Evolutionary conservation across 805 yeast genomes (phyloP).

Genomic region (Starmerella stellata): DNA sequence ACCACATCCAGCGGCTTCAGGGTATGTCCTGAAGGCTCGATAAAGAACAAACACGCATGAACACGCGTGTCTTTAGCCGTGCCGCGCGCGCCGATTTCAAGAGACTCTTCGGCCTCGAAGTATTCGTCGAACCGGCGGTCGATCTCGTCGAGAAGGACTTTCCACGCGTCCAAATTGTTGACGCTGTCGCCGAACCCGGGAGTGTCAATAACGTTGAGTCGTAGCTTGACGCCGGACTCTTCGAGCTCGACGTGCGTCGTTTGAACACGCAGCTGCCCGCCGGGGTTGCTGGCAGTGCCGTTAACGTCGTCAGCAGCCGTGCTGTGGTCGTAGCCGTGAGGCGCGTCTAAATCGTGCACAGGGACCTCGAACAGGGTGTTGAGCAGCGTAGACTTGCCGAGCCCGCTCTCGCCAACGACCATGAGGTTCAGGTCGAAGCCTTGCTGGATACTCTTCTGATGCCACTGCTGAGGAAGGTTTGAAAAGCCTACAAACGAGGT

Average conservation of each 20-base stretch:
- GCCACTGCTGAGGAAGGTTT: conserved; percentile 97
- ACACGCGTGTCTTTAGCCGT: conserved; percentile 51
- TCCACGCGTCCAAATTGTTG: conserved; percentile 66
- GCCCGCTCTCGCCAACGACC: conserved; percentile 70
- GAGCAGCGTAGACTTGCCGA: conserved; percentile 83
- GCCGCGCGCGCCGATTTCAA: conserved; percentile 39
- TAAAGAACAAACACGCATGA: conserved; percentile 83
- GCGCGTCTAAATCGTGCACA: conserved; percentile 30
- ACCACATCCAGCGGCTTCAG: conserved; percentile 75
- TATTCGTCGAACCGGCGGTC: conserved; percentile 70
- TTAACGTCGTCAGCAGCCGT: conserved; percentile 31
- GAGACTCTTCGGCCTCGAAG: conserved; percentile 74
- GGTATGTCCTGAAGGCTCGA: conserved; percentile 94
- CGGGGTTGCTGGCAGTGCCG: conserved; percentile 19
- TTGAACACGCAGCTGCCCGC: conserved; percentile 30
- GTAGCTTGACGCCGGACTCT: conserved; percentile 82
- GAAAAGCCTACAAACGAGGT: conserved; percentile 94
- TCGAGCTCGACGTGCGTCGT: conserved; percentile 56
- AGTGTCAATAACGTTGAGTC: conserved; percentile 67
- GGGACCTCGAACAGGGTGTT: conserved; percentile 71
- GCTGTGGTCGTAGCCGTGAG: conserved; percentile 17
- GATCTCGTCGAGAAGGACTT: conserved; percentile 79
- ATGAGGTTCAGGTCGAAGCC: conserved; percentile 80
- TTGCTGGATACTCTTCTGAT: conserved; percentile 71
- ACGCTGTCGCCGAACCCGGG: conserved; percentile 90